Conservation (phyloP, 139 green algal species). For the Zygnema circumcarinatum region DNA sequence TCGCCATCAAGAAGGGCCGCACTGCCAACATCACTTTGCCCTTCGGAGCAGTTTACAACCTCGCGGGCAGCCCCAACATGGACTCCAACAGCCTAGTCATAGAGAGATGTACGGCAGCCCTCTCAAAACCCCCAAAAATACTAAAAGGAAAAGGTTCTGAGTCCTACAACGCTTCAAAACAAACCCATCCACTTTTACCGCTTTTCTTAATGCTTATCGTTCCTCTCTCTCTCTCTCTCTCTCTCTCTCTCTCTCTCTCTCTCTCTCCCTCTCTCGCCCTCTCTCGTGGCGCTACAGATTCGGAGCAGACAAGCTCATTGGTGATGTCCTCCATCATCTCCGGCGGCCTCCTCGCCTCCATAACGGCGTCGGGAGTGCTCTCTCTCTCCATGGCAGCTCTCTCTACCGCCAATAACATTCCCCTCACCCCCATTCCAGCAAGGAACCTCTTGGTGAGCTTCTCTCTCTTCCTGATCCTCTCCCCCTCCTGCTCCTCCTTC, state of each 20-base stretch:
- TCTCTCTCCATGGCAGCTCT: neutral
- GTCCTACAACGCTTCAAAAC: too few species aligned
- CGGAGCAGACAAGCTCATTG: neutral
- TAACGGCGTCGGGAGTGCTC: neutral
- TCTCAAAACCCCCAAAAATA: too few species aligned
- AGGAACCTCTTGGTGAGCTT: neutral
- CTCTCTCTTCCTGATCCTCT: neutral
- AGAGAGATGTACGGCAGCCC: neutral
- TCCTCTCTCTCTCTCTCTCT: too few species aligned
- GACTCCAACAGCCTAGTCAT: neutral
- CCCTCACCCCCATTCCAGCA: neutral
- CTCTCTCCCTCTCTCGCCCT: too few species aligned
- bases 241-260: too few species aligned
- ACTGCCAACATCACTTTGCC: neutral
- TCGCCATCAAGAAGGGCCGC: neutral
- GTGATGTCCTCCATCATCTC: neutral
- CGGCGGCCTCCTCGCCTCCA: neutral
- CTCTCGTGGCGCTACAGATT: too few species aligned
- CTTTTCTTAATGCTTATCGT: too few species aligned
- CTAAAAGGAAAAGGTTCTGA: too few species aligned
- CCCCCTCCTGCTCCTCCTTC: neutral
- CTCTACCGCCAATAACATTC: neutral
- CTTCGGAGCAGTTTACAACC: neutral
- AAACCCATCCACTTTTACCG: too few species aligned
- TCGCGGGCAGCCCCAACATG: neutral